A percentile compares a stretch with the other conserved stretches of the same genome.
Conservation (phyloP, 257 asterid genomes). For the Plectranthus barbatus region DNA sequence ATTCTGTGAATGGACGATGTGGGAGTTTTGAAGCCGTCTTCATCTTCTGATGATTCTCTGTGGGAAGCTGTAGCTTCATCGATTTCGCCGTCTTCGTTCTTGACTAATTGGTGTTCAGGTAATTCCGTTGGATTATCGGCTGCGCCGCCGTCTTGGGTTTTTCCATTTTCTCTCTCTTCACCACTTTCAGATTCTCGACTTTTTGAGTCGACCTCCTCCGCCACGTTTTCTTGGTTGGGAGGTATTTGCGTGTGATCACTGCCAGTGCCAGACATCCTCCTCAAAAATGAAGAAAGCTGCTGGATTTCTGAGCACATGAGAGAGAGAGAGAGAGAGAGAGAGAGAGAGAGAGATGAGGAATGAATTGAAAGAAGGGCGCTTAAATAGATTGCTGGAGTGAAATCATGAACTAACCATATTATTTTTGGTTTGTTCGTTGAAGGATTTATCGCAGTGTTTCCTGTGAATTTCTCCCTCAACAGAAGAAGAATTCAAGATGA, state of each 20-base stretch:
- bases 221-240: background rate
- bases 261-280: constrained; percentile 18
- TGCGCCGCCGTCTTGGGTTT: background rate
- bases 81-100: background rate
- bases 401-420: constrained; percentile 13
- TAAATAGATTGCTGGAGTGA: constrained; percentile 9
- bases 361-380: background rate
- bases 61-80: background rate
- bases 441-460: background rate
- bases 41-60: constrained; percentile 13
- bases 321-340: constrained; percentile 11
- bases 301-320: constrained; percentile 34
- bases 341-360: background rate
- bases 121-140: background rate
- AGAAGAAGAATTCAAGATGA: constrained; percentile 1
- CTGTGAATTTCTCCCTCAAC: background rate
- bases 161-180: background rate
- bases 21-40: constrained; percentile 62
- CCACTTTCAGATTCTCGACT: background rate
- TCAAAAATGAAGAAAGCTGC: constrained; percentile 9
- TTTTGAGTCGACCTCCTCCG: background rate
- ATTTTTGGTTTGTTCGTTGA: background rate
- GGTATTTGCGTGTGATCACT: background rate
- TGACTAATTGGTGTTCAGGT: background rate
- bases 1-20: constrained; percentile 48